phyloP scores from a whole-genome alignment of 2,329 filamentous ascomycete species.

The Ceratocystiopsis sp. region DNA sequence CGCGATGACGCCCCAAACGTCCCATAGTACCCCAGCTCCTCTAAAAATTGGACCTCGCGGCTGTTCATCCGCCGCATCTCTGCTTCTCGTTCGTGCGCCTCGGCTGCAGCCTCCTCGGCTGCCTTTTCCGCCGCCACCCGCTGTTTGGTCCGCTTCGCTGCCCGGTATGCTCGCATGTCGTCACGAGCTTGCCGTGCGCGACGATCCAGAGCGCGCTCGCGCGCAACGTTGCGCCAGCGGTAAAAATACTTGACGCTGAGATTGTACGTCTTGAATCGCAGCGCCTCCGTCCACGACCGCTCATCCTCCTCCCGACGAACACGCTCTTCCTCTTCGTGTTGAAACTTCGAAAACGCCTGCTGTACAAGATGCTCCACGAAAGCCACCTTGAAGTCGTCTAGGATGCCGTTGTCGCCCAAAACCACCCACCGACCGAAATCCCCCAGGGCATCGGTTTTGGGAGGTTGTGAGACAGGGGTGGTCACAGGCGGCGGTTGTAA shows the following conservation, averaged over 20 bases:
- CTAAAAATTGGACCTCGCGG: slow-evolving; percentile 10
- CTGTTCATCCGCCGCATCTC: slow-evolving; percentile 10
- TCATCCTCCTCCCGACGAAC: slow-evolving; percentile 30
- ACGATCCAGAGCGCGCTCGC: slow-evolving; percentile 29
- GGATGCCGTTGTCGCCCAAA: slow-evolving; percentile 32
- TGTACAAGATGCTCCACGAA: slow-evolving; percentile 28
- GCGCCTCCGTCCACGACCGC: slow-evolving; percentile 26
- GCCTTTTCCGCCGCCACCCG: slow-evolving; percentile 18
- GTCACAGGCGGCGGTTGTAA: background rate
- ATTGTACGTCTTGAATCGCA: slow-evolving; percentile 30
- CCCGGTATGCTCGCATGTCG: slow-evolving; percentile 23
- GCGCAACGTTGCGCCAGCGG: slow-evolving; percentile 32
- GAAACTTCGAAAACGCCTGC: slow-evolving; percentile 23
- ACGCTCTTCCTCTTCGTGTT: slow-evolving; percentile 23
- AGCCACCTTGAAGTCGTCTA: slow-evolving; percentile 31
- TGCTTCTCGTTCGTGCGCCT: slow-evolving; percentile 9
- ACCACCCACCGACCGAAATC: slow-evolving; percentile 39
- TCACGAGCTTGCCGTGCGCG: slow-evolving; percentile 35
- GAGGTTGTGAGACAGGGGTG: slow-evolving; percentile 4
- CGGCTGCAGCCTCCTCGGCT: slow-evolving; percentile 19
- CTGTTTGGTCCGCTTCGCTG: slow-evolving; percentile 16
- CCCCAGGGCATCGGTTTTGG: slow-evolving; percentile 24
- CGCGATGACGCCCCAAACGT: slow-evolving; percentile 1
- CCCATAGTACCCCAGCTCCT: slow-evolving; percentile 8
- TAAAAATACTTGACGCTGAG: slow-evolving; percentile 39